Evolutionary conservation across 805 yeast genomes (phyloP), one percentile per base, ranked within the genome.

Genomic region (Ogataea ramenticola): DNA sequence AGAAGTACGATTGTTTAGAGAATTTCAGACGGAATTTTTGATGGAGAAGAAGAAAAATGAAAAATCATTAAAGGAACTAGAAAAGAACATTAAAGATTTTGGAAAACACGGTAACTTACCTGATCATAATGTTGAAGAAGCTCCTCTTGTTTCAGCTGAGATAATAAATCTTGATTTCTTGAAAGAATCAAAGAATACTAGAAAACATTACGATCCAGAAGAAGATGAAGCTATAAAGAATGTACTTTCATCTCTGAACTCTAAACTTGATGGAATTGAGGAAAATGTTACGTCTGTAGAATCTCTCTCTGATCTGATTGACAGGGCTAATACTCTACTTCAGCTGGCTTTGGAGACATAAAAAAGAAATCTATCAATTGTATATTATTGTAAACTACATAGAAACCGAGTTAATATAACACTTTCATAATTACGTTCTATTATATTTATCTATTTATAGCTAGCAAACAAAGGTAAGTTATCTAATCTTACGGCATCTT

Each of bases 381-480:
- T n/a, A n/a, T n/a, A n/a, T n/a, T n/a, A n/a, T n/a, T n/a, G n/a
- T n/a, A n/a, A n/a, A n/a, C n/a, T n/a, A n/a, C n/a, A n/a, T n/a
- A n/a, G n/a, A n/a, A n/a, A n/a, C n/a, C n/a, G n/a, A n/a, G n/a
- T n/a, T n/a, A n/a, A n/a, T n/a, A n/a, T n/a, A n/a, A n/a, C n/a
- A n/a, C n/a, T n/a, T n/a, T n/a, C n/a, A n/a, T n/a, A n/a, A n/a
- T n/a, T n/a, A n/a, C n/a, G n/a, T n/a, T n/a, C n/a, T n/a, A n/a
- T n/a, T 6, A 24, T 6, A 10, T 24, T 10, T 24, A 24, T 24
- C 10, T 10, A 24, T 42, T 30, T 50, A 40, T 43, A 58, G 40
- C 39, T 44, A 12, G 47, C 62, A 43, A 46, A 51, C 2, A 61
- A 33, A 10, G 61, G 58, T 29, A 58, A 38, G 1, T 43, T 42